Conservation (phyloP, 805 yeast genomes). For the Saccharomycopsis capsularis region DNA sequence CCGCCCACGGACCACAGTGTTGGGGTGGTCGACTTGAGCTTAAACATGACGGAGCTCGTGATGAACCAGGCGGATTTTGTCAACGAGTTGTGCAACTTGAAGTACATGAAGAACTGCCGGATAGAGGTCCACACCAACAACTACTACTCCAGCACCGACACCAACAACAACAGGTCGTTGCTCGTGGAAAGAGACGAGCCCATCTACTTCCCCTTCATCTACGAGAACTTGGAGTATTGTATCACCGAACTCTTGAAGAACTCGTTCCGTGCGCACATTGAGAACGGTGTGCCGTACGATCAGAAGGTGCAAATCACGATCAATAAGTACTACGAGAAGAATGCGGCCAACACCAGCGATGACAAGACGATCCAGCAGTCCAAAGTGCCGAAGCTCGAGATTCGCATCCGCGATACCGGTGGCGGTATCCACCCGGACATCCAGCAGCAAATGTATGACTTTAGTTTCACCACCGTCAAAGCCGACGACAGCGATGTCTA, state of each 20-base stretch:
- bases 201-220: constrained; percentile 71
- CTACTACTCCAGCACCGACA: constrained; percentile 12
- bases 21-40: constrained; percentile 61
- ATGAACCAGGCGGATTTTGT: constrained; percentile 64
- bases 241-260: constrained; percentile 83
- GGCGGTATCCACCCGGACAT: constrained; percentile 74
- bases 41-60: constrained; percentile 60
- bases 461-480: constrained; percentile 77
- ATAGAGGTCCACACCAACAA: constrained; percentile 41
- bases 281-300: constrained; percentile 34
- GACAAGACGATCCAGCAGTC: too few species aligned
- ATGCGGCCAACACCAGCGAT: constrained; percentile 23
- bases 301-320: constrained; percentile 25
- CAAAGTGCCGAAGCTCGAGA: constrained; percentile 45
- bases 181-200: constrained; percentile 12
- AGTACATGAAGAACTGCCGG: constrained; percentile 70
- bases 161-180: constrained; percentile 8
- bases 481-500: constrained; percentile 46
- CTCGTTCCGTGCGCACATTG: constrained; percentile 82
- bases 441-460: constrained; percentile 68
- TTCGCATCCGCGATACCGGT: constrained; percentile 80
- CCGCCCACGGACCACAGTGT: constrained; percentile 40
- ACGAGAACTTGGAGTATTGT: constrained; percentile 82
- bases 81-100: constrained; percentile 73
- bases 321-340: constrained; percentile 13